A percentile compares a stretch with the other conserved stretches of the same genome.
Conservation (phyloP, 169 alveolate genomes). For the Toxoplasma gondii region DNA sequence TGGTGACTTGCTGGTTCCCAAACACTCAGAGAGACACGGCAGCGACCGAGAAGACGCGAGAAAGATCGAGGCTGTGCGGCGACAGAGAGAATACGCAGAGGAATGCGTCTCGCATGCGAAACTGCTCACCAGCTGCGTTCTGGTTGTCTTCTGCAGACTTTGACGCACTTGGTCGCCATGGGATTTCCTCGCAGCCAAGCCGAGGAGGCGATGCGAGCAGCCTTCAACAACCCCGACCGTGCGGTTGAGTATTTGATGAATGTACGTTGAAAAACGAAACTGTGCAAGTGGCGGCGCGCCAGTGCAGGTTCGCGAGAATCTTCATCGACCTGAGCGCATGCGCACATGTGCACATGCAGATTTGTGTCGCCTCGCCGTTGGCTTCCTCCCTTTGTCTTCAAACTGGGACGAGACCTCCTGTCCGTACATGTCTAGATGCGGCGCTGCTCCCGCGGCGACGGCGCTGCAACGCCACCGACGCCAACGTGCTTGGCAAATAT, state of each 20-base stretch:
- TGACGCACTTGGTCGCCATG: constrained; percentile 89
- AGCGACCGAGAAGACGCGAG: too few relatives aligned
- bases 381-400: not conserved
- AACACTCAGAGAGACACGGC: too few relatives aligned
- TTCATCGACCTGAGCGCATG: constrained; percentile 8
- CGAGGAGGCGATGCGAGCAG: constrained; percentile 92
- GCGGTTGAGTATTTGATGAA: constrained; percentile 94
- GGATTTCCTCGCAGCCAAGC: constrained; percentile 91
- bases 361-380: not conserved
- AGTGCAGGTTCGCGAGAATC: not conserved
- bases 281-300: not conserved
- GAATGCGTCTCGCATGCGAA: too few relatives aligned
- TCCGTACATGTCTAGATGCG: not conserved
- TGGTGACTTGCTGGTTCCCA: too few relatives aligned
- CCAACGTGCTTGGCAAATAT: not conserved
- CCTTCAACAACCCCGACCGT: constrained; percentile 95
- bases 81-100: too few relatives aligned
- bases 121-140: too few relatives aligned
- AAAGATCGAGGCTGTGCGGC: too few relatives aligned
- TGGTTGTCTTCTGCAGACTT: constrained; percentile 66
- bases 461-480: not conserved
- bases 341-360: not conserved
- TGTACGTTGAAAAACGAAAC: constrained; percentile 72
- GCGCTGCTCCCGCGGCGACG: not conserved
- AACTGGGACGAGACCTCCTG: not conserved